A percentile compares a stretch with the other conserved stretches of the same genome.
Evolutionary conservation across 2,329 filamentous ascomycete species (phyloP).

Genomic region (Scedosporium aurantiacum): DNA sequence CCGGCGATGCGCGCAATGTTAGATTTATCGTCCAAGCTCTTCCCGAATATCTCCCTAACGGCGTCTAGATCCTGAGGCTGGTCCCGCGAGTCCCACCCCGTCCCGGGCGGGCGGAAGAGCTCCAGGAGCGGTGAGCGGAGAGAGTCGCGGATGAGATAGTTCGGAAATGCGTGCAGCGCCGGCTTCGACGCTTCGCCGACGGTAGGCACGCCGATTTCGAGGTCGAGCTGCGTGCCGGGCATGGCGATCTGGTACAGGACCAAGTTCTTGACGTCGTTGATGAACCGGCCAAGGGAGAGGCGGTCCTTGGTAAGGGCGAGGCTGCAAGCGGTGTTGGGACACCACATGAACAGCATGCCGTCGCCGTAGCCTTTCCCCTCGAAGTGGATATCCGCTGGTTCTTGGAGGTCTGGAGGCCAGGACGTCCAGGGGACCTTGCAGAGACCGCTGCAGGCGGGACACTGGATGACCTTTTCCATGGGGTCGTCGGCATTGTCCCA

Average conservation of each 20-base stretch:
- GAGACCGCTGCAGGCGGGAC: slow-evolving; percentile 38
- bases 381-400: slow-evolving; percentile 11
- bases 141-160: slow-evolving; percentile 38
- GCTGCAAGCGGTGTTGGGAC: slow-evolving; percentile 34
- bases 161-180: slow-evolving; percentile 36
- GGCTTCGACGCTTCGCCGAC: neutral
- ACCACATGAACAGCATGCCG: slow-evolving; percentile 37
- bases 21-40: slow-evolving; percentile 24
- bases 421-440: slow-evolving; percentile 51
- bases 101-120: slow-evolving; percentile 19
- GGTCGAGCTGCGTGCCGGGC: slow-evolving; percentile 55
- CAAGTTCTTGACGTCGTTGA: slow-evolving; percentile 40
- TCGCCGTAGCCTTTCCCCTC: slow-evolving; percentile 51
- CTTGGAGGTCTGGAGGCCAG: slow-evolving; percentile 22
- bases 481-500: slow-evolving; percentile 52
- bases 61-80: slow-evolving; percentile 33
- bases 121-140: slow-evolving; percentile 31
- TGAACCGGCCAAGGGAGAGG: slow-evolving; percentile 52
- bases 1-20: slow-evolving; percentile 30
- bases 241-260: slow-evolving; percentile 40
- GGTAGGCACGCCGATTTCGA: slow-evolving; percentile 37
- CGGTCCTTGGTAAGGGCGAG: slow-evolving; percentile 41
- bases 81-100: neutral
- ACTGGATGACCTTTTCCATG: slow-evolving; percentile 35
- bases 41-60: slow-evolving; percentile 40